Evolutionary conservation across 2,329 filamentous ascomycete species (phyloP).

Genomic region (Aureobasidium sp.): DNA sequence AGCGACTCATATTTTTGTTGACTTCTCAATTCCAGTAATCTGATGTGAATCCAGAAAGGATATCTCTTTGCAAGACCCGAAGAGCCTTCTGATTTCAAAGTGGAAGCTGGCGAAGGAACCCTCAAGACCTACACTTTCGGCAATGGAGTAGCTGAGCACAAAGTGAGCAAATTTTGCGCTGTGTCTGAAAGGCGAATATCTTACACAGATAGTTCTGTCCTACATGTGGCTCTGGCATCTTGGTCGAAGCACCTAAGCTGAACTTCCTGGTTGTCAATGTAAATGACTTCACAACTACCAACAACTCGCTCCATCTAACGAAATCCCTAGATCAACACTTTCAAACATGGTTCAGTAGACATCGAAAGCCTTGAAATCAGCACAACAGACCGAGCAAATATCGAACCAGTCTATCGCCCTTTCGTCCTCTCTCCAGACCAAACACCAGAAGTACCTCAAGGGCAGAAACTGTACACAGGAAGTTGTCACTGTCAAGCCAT

Average conservation of each 20-base stretch:
- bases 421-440: neutral
- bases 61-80: neutral
- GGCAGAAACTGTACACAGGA: neutral
- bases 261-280: neutral
- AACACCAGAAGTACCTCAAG: neutral
- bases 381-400: neutral
- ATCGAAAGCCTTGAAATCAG: neutral
- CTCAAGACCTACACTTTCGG: neutral
- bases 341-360: neutral
- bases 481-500: constrained; percentile 8
- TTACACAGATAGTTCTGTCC: neutral
- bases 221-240: neutral
- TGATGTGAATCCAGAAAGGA: neutral
- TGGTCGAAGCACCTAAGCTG: neutral
- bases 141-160: neutral
- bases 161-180: neutral
- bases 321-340: neutral
- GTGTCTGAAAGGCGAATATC: neutral
- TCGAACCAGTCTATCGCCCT: neutral
- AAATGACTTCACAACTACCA: neutral
- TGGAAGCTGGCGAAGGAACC: neutral
- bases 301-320: neutral
- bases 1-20: neutral
- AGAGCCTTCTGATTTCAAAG: neutral
- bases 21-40: neutral